These are phyloP conservation scores for Dioscorea cayenensis DNA, from an alignment of 116 monocot genomes.

Conservation along the genomic window DNA sequence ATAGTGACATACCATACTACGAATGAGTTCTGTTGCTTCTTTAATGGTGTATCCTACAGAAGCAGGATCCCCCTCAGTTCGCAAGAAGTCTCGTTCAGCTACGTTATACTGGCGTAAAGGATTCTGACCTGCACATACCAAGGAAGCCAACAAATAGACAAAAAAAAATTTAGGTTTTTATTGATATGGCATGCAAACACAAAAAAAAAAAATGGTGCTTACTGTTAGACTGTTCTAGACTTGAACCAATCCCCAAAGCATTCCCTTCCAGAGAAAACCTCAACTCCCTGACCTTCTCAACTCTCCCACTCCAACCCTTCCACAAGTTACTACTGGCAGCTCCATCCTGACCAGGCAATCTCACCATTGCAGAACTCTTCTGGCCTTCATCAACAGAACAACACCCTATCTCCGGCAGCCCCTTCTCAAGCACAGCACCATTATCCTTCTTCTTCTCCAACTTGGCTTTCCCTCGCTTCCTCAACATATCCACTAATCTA, in stretches of 20 bases:
- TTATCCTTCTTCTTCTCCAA: conserved; percentile 20
- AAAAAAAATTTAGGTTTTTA: background rate
- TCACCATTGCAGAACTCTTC: conserved; percentile 13
- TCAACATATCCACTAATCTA: conserved; percentile 60
- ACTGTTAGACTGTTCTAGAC: conserved; percentile 34
- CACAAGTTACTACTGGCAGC: conserved; percentile 31
- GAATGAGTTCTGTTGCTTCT: conserved; percentile 75
- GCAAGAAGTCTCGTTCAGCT: conserved; percentile 79
- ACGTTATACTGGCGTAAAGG: conserved; percentile 31
- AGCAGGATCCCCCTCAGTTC: conserved; percentile 94
- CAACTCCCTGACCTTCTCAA: conserved; percentile 67
- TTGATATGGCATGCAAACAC: background rate
- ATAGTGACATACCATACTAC: conserved; percentile 64
- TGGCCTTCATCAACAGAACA: background rate
- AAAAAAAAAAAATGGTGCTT: conserved; percentile 9
- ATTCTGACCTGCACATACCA: conserved; percentile 23
- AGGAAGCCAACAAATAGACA: background rate
- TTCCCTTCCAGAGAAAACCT: conserved; percentile 83
- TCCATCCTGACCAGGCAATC: conserved; percentile 12
- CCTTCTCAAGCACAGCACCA: conserved; percentile 13
- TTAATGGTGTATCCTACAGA: conserved; percentile 87
- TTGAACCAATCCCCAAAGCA: conserved; percentile 31
- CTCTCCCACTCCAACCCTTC: conserved; percentile 84
- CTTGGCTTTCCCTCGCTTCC: conserved; percentile 56
- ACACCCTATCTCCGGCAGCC: background rate